Base-by-base conservation (phyloP, 371 early-diverging fungal species). In the Thermomucor indicae-seudaticae region DNA sequence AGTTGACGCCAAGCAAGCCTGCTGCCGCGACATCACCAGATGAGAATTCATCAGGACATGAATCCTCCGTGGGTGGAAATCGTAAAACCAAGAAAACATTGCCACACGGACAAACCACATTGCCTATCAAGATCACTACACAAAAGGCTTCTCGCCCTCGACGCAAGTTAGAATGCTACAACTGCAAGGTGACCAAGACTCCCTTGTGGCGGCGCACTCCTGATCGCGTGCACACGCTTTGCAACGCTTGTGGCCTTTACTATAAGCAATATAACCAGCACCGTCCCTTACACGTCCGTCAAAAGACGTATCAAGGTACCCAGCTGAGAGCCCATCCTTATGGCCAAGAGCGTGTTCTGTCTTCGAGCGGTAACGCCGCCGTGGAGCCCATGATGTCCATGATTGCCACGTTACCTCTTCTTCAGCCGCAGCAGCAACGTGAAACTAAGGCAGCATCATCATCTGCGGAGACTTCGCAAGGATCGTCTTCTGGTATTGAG, bases 181-280 rank as follows among this genome's bases (percentile, higher is more conserved):
- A 91, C 63, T 91, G 90, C 55, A 77, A 80, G 29, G 86, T 87
- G 4, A 88, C 82, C 48, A 75, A 78, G 58, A 90, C 90, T 0
- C 92, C 92, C 29, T 71, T 91, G 8, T 90, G 92, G 92, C 76
- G 90, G 22, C 72, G 89, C 25, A 88, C 90, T 23, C 80, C 84
- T 22, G 90, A 90, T 53, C 78, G 84, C 30, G 67, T 72, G 35
- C 88, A 89, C 51, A 79, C 81, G n/a, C 74, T 91, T 10, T 92
- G 90, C 65, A 92, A 92, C 64, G 90, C 92, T 1, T 92, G 92
- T 60, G 89, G 88, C 19, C 70, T 88, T n/a, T 91, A 88, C 65
- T 85, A 75, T 49, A 88, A 87, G 65, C 85, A 85, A 50, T 85
- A 88, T 59, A 78, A 83, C 16, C 72, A 70, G 3, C 87, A 89